Evolutionary conservation across 345 rosid genomes (phyloP), one percentile per base, ranked within the genome.

Genomic region (Pistacia integerrima): DNA sequence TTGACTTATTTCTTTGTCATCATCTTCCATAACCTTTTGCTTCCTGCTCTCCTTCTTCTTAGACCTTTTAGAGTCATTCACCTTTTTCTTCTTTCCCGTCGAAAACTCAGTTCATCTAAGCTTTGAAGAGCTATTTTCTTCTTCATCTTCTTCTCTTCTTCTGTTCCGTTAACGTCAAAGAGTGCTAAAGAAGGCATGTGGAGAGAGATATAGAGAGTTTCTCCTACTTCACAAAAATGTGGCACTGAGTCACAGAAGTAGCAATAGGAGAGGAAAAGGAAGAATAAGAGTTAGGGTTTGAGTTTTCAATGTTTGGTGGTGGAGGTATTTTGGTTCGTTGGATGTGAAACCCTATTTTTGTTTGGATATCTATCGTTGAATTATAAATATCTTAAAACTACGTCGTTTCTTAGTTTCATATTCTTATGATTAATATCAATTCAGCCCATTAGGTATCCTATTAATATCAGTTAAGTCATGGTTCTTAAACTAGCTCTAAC

Each of bases 71-170:
- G 85, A 77, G 25, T 79, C 85, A 7, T 80, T 77, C 17, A 54
- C 82, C 38, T 84, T 90, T 63, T 81, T 80, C 84, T 87, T 84
- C 86, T 89, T 91, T 5, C 83, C 81, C 54, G 67, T 67, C 18
- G 74, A 64, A 64, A 68, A 69, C 30, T 84, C 88, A 0, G 56
- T 46, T 87, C 88, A 44, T 87, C 89, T 38, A 74, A 74, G 49
- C 82, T 72, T 30, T 82, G 88, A 5, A 83, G 67, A 36, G 78
- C 82, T 54, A 84, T 65, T 76, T 80, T 91, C 84, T 85, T 87
- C 92, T 90, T 91, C 93, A 88, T 89, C 86, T 86, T 91, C 85
- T 86, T 90, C 82, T 82, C 94, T 38, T 80, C 75, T 59, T 78
- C 77, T 58, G 60, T 74, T 77, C 85, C 84, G 11, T 81, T 83